Base-by-base conservation (phyloP, 192 early-diverging fungal species). In the Obelidium mucronatum region DNA sequence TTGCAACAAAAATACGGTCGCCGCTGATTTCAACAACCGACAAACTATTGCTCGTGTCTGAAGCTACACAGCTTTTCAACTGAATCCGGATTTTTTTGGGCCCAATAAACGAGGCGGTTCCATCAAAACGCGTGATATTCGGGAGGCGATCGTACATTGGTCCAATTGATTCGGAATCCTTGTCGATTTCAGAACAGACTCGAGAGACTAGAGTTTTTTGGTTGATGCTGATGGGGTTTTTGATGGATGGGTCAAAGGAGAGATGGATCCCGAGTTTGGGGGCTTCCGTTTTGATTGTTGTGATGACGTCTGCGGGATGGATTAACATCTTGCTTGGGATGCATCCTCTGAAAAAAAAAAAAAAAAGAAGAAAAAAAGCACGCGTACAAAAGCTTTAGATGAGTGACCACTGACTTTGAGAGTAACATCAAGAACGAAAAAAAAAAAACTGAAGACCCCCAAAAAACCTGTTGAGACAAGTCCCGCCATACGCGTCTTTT, bases 291-390 rank as follows among this genome's bases (percentile, higher is more conserved):
- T 72, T 77, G 19, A 77, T 54, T 1, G 76, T 42, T 5, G 74
- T 33, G 39, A 82, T 58, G 15, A 82, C 48, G 67, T 82, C 81
- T 13, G 82, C 82, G 24, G 82, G 79, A 34, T 83, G 82, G 52
- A 80, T 80, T 22, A 83, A 64, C 82, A 79, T 79, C 44, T 82
- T 77, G 17, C 40, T 59, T 0, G 74, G 74, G 44, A 81, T 81
- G 65, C 77, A 78, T 0, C 77, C 77, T 3, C 77, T 35, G 53
- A n/a, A n/a, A n/a, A n/a, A n/a, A n/a, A n/a, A n/a, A n/a, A n/a
- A n/a, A n/a, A n/a, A n/a, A n/a, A n/a, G n/a, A n/a, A n/a, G n/a
- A n/a, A n/a, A n/a, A n/a, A n/a, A n/a, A n/a, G n/a, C n/a, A n/a
- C n/a, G n/a, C n/a, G n/a, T n/a, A n/a, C n/a, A n/a, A n/a, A n/a